Base-by-base conservation (phyloP, 768 basidiomycete genomes). In the Lactifluus subvellereus region DNA sequence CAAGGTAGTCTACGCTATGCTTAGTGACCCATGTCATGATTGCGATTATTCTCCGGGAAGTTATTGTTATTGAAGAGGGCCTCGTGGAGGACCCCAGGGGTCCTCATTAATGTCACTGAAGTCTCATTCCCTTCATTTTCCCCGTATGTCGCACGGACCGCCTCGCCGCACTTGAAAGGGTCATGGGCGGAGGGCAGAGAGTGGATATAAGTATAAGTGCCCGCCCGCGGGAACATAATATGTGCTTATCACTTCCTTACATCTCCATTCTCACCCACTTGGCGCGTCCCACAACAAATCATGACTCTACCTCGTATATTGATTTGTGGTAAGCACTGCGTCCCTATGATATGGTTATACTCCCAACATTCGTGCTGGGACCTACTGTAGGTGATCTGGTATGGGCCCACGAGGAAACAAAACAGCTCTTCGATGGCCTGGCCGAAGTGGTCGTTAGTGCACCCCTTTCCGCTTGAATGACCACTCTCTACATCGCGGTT, bases 391-490 rank as follows among this genome's bases (percentile, higher is more conserved):
- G 84, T 57, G 74, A 83, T 64, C 82, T 94, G 60, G 80, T 87
- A 35, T 94, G 91, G 91, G 90, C 92, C 0, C 84, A 89, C 63
- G 79, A 89, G 30, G 89, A 94, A 61, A 78, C 85, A 57, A 76
- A 84, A 60, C 74, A 79, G 42, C 77, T 91, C 62, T 82, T 94
- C 42, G 80, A 80, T 0, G 77, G 79, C 57, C 81, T 90, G 60
- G 85, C 91, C 37, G 86, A 93, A 56, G 78, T 94, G 35, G 77
- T 93, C 54, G 94, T 94, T 72, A 70, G 91, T 80, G 11, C 3
- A 14, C 10, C 16, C 33, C 48, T 42, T 18, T 13, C 6, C 27
- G 7, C 22, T 18, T 42, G 40, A 32, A 32, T n/a, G 37, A 40
- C 60, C 32, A 18, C 48, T 8, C 18, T 42, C 8, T 6, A 27